These are phyloP conservation scores for Candida alai DNA, from an alignment of 805 yeast genomes.

Conservation along the genomic window DNA sequence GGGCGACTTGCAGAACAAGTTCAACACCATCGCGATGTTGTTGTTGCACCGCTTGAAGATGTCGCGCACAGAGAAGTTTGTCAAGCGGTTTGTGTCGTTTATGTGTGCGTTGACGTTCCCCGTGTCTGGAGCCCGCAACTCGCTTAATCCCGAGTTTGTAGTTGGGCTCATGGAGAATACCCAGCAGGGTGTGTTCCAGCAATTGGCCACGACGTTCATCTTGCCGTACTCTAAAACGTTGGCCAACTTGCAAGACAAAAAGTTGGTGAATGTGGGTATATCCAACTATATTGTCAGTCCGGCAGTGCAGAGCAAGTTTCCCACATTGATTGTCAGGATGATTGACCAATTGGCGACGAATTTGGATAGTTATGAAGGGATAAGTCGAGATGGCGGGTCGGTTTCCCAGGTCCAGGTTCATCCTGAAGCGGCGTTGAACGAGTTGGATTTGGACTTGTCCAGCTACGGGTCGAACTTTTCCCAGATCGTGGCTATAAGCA, in stretches of 20 bases:
- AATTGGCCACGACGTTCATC: slow-evolving; percentile 46
- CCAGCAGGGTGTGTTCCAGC: slow-evolving; percentile 57
- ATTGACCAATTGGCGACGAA: slow-evolving; percentile 32
- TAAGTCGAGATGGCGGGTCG: slow-evolving; percentile 15
- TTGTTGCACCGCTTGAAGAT: slow-evolving; percentile 76
- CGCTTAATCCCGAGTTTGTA: slow-evolving; percentile 42
- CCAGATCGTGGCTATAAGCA: slow-evolving; percentile 59
- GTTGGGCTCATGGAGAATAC: slow-evolving; percentile 67
- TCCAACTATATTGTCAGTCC: slow-evolving; percentile 34
- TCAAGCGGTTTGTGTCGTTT: slow-evolving; percentile 66
- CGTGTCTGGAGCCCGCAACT: slow-evolving; percentile 1
- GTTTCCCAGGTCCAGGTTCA: slow-evolving; percentile 9
- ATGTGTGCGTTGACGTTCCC: slow-evolving; percentile 27
- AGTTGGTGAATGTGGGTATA: slow-evolving; percentile 49
- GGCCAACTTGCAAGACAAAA: slow-evolving; percentile 53
- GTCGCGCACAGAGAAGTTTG: slow-evolving; percentile 77
- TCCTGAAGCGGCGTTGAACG: slow-evolving; percentile 38
- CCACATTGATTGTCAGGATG: slow-evolving; percentile 22
- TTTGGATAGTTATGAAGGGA: slow-evolving; percentile 25
- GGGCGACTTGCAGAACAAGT: slow-evolving; percentile 44
- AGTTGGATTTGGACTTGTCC: slow-evolving; percentile 51
- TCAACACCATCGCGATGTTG: slow-evolving; percentile 71
- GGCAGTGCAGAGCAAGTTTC: slow-evolving; percentile 15
- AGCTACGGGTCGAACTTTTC: slow-evolving; percentile 87
- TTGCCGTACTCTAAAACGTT: slow-evolving; percentile 48